Evolutionary conservation across 345 rosid species (phyloP).

Genomic region (Hirschfeldia incana): DNA sequence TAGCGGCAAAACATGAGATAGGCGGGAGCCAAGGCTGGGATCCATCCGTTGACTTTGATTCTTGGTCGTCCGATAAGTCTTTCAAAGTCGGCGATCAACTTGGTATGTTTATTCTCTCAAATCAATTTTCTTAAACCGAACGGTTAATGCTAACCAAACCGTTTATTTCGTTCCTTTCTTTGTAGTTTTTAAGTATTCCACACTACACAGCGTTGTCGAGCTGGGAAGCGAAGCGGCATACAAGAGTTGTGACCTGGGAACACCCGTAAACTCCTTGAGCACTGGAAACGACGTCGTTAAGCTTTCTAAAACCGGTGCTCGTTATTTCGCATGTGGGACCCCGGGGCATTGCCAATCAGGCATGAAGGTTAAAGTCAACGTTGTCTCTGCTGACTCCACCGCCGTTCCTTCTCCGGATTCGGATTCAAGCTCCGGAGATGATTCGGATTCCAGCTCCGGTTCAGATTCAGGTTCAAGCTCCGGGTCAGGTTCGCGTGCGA

Average conservation of each 20-base stretch:
- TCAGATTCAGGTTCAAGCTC: background rate
- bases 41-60: constrained; percentile 63
- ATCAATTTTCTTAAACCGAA: background rate
- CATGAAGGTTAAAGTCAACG: constrained; percentile 80
- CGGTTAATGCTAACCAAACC: constrained; percentile 14
- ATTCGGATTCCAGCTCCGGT: background rate
- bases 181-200: constrained; percentile 80
- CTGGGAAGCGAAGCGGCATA: constrained; percentile 65
- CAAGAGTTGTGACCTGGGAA: constrained; percentile 79
- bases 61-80: constrained; percentile 67
- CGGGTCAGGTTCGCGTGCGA: background rate
- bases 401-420: constrained; percentile 19
- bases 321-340: constrained; percentile 88
- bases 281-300: constrained; percentile 78
- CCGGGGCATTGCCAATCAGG: constrained; percentile 82
- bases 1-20: constrained; percentile 61
- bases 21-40: constrained; percentile 97
- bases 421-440: background rate
- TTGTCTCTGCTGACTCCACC: constrained; percentile 50
- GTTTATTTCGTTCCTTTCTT: background rate
- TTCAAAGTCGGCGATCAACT: constrained; percentile 86
- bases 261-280: constrained; percentile 56
- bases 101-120: constrained; percentile 43
- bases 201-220: constrained; percentile 87
- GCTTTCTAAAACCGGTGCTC: constrained; percentile 62